Evolutionary conservation across 306 rosid genomes (phyloP).

Genomic region (Casuarina glauca): DNA sequence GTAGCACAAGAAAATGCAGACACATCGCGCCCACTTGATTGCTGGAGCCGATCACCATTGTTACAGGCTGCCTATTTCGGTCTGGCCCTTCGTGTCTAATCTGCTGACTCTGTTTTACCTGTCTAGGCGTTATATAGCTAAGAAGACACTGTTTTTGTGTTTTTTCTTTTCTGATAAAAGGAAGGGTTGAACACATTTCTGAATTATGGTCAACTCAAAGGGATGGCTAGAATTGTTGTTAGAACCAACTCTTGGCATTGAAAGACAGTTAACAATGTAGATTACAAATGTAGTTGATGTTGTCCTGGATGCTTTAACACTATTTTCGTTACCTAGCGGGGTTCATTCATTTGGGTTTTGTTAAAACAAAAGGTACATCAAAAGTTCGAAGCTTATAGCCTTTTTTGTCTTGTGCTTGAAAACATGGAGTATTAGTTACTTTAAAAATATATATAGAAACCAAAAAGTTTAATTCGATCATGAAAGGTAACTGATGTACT

Average conservation of each 20-base stretch:
- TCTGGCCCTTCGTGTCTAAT: not conserved
- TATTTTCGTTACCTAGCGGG: no score
- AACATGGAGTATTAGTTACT: no score
- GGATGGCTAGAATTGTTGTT: not conserved
- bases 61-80: not conserved
- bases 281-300: no score
- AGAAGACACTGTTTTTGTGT: not conserved
- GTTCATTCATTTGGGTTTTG: no score
- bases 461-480: no score
- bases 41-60: not conserved
- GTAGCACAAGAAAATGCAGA: slow-evolving; percentile 13
- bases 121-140: not conserved
- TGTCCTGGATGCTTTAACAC: no score
- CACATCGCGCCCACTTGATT: not conserved
- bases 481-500: no score
- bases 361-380: no score
- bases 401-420: no score
- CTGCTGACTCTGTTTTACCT: not conserved
- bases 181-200: not conserved
- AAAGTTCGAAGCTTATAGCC: no score
- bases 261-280: not conserved
- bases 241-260: not conserved
- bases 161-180: not conserved
- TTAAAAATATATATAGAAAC: no score
- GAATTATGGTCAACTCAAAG: not conserved